Percentiles rank a stretch among this genome's conserved stretches.
phyloP scores from a whole-genome alignment of 805 yeast genomes.

The Candida namnaoensis region DNA sequence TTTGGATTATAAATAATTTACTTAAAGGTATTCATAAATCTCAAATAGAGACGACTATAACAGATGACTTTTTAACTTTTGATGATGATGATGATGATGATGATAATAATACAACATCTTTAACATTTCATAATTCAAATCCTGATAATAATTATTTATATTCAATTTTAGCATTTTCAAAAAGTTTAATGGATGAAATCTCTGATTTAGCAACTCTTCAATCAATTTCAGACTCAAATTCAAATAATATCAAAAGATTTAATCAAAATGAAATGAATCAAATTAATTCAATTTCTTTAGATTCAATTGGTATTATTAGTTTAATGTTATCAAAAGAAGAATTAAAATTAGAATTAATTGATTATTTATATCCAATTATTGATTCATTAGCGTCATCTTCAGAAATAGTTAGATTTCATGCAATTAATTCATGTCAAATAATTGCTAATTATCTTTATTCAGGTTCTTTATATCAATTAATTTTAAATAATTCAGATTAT shows the following conservation, averaged over 20 bases:
- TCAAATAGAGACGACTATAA: constrained; percentile 4
- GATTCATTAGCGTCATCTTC: constrained; percentile 59
- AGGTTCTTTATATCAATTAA: constrained; percentile 47
- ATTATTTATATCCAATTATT: constrained; percentile 62
- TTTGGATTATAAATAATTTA: constrained; percentile 32
- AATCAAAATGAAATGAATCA: constrained; percentile 6
- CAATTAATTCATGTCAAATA: constrained; percentile 42
- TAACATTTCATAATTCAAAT: not conserved
- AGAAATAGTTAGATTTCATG: constrained; percentile 33
- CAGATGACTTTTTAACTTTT: constrained; percentile 20
- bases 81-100: constrained; percentile 16
- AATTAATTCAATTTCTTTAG: constrained; percentile 29
- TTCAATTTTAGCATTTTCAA: constrained; percentile 29
- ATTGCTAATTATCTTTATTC: constrained; percentile 43
- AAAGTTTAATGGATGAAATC: constrained; percentile 29
- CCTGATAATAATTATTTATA: constrained; percentile 17
- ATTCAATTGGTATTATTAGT: constrained; percentile 29
- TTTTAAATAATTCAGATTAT: constrained; percentile 70
- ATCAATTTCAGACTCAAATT: no score
- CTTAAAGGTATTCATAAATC: constrained; percentile 14
- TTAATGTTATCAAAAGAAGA: constrained; percentile 17
- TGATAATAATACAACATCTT: constrained; percentile 1
- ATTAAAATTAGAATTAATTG: constrained; percentile 48
- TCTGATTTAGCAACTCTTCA: constrained; percentile 11
- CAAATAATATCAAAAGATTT: not conserved